Percentiles rank a stretch among this genome's conserved stretches.
phyloP scores from a whole-genome alignment of 306 rosid genomes.

The Cucurbita argyrosperma region DNA sequence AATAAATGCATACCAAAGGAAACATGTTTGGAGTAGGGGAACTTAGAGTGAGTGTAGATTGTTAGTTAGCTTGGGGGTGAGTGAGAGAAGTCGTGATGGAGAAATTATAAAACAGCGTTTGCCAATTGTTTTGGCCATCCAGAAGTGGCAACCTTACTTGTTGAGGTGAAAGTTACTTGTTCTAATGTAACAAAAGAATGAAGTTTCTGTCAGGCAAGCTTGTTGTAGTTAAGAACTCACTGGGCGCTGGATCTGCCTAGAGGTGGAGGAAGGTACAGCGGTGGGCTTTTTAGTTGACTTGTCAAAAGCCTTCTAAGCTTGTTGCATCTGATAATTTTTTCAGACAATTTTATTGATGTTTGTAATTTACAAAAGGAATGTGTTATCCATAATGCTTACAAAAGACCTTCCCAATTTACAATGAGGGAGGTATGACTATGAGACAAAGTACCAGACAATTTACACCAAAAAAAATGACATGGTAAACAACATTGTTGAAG shows the following conservation, averaged over 20 bases:
- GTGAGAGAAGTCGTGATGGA: neutral
- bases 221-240: neutral
- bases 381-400: no score
- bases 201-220: neutral
- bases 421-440: no score
- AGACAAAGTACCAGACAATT: no score
- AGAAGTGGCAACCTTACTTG: neutral
- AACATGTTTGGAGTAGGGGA: neutral
- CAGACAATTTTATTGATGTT: no score
- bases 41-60: neutral
- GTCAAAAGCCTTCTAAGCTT: no score
- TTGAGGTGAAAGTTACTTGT: neutral
- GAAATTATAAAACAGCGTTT: neutral
- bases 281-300: no score
- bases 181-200: neutral
- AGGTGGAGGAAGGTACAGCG: neutral
- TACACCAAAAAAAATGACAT: no score
- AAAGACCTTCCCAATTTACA: no score
- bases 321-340: no score
- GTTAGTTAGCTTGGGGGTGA: neutral
- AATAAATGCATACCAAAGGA: neutral
- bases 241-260: neutral
- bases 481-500: no score
- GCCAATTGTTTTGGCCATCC: neutral
- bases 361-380: no score